Evolutionary conservation across 768 basidiomycete species (phyloP).

Genomic region (Russula abietina): DNA sequence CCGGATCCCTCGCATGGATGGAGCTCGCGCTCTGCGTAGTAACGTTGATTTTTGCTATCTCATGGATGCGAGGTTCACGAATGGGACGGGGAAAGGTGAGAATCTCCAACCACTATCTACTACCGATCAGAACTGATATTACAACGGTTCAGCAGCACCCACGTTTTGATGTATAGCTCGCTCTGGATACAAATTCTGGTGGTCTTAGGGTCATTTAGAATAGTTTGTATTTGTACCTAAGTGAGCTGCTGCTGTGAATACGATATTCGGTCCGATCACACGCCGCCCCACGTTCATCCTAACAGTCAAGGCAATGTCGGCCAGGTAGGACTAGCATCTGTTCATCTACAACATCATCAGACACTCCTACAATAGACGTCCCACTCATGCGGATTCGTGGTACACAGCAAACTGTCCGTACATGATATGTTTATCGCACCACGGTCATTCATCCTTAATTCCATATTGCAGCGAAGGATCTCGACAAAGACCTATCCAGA

Average conservation of each 20-base stretch:
- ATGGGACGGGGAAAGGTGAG: slow-evolving; percentile 7
- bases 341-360: neutral
- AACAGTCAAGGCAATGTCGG: slow-evolving; percentile 4
- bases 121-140: neutral
- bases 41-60: slow-evolving; percentile 49
- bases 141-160: neutral
- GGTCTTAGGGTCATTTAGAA: neutral
- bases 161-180: slow-evolving; percentile 6
- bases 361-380: slow-evolving; percentile 37
- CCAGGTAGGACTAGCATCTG: slow-evolving; percentile 13
- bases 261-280: neutral
- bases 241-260: neutral
- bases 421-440: neutral
- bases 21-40: slow-evolving; percentile 58
- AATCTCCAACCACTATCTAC: neutral
- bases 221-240: neutral
- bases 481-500: slow-evolving; percentile 53
- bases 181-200: too few relatives aligned
- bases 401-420: slow-evolving; percentile 64
- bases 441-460: neutral
- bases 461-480: slow-evolving; percentile 41
- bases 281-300: neutral
- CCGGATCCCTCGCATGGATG: slow-evolving; percentile 72
- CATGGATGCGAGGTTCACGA: slow-evolving; percentile 38
- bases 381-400: slow-evolving; percentile 89